These are phyloP conservation scores for Clathrospora elynae DNA, from an alignment of 2,329 filamentous ascomycete species.

Conservation along the genomic window DNA sequence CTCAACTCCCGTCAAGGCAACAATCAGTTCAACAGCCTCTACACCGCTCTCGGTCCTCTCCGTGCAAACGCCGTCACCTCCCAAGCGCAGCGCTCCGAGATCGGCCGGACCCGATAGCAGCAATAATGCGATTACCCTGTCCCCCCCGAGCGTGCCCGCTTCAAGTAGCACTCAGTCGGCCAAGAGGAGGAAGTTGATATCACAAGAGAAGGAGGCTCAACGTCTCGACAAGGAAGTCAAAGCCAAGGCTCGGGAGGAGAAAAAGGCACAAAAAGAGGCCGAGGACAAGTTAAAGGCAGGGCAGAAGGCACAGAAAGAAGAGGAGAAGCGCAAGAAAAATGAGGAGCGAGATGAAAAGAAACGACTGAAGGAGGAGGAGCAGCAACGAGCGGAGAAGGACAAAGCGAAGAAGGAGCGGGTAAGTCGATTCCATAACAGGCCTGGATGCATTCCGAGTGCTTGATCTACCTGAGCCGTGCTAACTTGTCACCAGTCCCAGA, in stretches of 20 bases:
- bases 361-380: conserved; percentile 53
- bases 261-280: conserved; percentile 43
- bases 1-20: conserved; percentile 36
- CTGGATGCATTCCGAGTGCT: background rate
- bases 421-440: conserved; percentile 29
- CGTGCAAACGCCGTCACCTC: conserved; percentile 40
- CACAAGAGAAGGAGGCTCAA: conserved; percentile 50
- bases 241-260: conserved; percentile 44
- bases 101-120: conserved; percentile 23
- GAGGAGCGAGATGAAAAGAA: conserved; percentile 49
- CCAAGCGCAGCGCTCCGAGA: conserved; percentile 19
- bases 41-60: conserved; percentile 42
- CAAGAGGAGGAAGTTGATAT: conserved; percentile 52
- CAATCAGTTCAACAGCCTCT: conserved; percentile 33
- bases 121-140: conserved; percentile 10
- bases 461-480: conserved; percentile 15
- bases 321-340: conserved; percentile 44
- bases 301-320: conserved; percentile 44
- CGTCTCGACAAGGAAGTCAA: conserved; percentile 48
- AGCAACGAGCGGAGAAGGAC: conserved; percentile 51
- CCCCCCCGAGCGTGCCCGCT: conserved; percentile 15
- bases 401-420: conserved; percentile 49
- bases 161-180: conserved; percentile 38
- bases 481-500: conserved; percentile 43
- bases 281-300: conserved; percentile 46